Conservation (phyloP, 2,329 filamentous ascomycete species). For the Metarhizium brunneum region DNA sequence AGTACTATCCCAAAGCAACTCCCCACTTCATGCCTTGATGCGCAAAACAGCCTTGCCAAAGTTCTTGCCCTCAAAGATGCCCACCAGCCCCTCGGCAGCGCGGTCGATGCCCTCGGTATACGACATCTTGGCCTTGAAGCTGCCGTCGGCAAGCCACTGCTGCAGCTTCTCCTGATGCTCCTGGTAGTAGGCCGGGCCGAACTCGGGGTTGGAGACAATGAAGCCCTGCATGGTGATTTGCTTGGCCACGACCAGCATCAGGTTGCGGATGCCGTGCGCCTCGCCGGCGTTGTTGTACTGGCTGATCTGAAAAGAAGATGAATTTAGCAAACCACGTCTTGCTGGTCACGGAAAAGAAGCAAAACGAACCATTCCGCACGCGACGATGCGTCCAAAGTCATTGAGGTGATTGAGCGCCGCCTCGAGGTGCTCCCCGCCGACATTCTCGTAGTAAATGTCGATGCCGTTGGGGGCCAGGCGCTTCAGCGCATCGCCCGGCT, state of each 20-base stretch:
- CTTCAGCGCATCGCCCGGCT: constrained; percentile 54
- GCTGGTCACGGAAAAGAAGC: background rate
- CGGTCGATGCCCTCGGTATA: constrained; percentile 72
- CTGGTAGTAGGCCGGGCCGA: constrained; percentile 55
- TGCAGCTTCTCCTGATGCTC: constrained; percentile 70
- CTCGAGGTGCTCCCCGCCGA: constrained; percentile 43
- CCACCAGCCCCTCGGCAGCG: constrained; percentile 63
- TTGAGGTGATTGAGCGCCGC: constrained; percentile 42
- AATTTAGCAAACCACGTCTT: too few species aligned
- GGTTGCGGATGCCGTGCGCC: constrained; percentile 55
- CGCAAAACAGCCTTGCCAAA: constrained; percentile 72
- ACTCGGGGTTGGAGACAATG: constrained; percentile 56
- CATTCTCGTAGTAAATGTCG: constrained; percentile 55
- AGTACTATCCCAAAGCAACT: too few species aligned
- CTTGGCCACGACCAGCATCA: constrained; percentile 57
- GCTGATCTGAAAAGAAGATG: constrained; percentile 39
- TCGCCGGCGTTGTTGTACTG: constrained; percentile 56
- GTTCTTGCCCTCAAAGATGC: constrained; percentile 69
- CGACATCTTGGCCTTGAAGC: constrained; percentile 59
- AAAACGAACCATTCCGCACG: constrained; percentile 48
- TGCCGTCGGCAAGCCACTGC: constrained; percentile 68
- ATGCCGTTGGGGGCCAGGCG: constrained; percentile 68
- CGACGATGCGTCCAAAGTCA: constrained; percentile 53
- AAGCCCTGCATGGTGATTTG: constrained; percentile 66
- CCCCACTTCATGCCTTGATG: background rate